Conservation (phyloP, 345 rosid genomes). For the Lenwebbia sp. region DNA sequence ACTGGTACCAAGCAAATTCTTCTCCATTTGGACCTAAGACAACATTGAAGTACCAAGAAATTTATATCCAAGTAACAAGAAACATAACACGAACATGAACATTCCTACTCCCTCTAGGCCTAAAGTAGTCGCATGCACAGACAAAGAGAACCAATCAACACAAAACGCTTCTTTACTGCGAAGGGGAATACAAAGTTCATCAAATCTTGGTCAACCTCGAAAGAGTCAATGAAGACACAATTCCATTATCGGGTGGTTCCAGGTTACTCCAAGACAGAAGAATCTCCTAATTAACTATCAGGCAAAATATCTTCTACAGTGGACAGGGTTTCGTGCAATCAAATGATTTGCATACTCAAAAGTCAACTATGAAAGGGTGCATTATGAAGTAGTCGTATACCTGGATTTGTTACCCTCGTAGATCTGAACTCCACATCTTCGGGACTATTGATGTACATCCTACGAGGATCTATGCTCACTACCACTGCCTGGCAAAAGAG, state of each 20-base stretch:
- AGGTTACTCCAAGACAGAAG: background rate
- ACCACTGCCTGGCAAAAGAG: constrained; percentile 77
- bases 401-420: constrained; percentile 51
- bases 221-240: background rate
- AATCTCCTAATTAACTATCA: background rate
- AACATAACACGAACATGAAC: background rate
- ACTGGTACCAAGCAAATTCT: constrained; percentile 97
- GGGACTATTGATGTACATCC: constrained; percentile 65
- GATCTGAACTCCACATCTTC: constrained; percentile 66
- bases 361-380: background rate
- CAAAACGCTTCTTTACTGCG: background rate
- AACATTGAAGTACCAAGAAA: background rate
- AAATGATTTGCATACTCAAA: background rate
- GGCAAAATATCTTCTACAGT: background rate
- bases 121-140: background rate
- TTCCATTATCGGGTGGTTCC: background rate
- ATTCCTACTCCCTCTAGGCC: background rate
- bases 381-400: constrained; percentile 17
- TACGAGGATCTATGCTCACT: constrained; percentile 93
- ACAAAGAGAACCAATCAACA: background rate
- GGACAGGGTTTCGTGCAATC: background rate
- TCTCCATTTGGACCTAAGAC: constrained; percentile 84
- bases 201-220: background rate
- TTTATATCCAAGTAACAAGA: background rate
- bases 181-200: background rate